phyloP scores from a whole-genome alignment of 164 flowering plant species.

The Paratinospora sagittata region DNA sequence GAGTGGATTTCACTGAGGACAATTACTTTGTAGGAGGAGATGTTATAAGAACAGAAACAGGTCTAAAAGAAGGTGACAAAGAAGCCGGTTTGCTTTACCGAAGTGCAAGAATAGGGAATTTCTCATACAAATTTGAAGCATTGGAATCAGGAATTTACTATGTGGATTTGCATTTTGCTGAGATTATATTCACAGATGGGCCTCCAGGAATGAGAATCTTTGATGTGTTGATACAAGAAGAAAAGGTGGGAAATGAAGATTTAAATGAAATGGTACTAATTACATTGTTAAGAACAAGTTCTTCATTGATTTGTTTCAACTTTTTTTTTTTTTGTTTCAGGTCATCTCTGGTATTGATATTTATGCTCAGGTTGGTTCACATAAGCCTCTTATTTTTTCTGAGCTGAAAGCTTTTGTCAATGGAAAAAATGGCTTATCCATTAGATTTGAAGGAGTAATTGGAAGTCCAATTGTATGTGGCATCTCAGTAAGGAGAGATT shows the following conservation, averaged over 20 bases:
- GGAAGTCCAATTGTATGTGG: slow-evolving; percentile 58
- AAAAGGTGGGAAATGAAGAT: slow-evolving; percentile 39
- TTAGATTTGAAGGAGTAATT: slow-evolving; percentile 52
- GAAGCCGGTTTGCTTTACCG: slow-evolving; percentile 37
- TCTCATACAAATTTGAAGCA: slow-evolving; percentile 34
- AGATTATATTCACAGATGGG: slow-evolving; percentile 51
- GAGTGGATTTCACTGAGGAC: slow-evolving; percentile 32
- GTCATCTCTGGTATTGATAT: slow-evolving; percentile 46
- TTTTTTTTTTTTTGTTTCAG: slow-evolving; percentile 31
- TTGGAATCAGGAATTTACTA: slow-evolving; percentile 39
- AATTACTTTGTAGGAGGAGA: slow-evolving; percentile 42
- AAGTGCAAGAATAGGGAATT: slow-evolving; percentile 54
- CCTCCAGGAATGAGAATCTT: slow-evolving; percentile 60
- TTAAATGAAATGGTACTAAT: neutral
- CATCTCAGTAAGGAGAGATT: slow-evolving; percentile 40
- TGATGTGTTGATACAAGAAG: slow-evolving; percentile 55
- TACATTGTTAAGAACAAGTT: neutral
- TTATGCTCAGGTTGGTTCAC: slow-evolving; percentile 51
- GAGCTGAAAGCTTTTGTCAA: slow-evolving; percentile 34
- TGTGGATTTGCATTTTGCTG: slow-evolving; percentile 55
- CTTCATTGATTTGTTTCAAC: slow-evolving; percentile 5
- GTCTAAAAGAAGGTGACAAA: slow-evolving; percentile 23
- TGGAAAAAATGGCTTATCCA: slow-evolving; percentile 34
- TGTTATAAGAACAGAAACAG: slow-evolving; percentile 30
- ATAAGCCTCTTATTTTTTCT: slow-evolving; percentile 43